Evolutionary conservation across 2,329 filamentous ascomycete genomes (phyloP).

Genomic region (Trichoderma endophyticum): DNA sequence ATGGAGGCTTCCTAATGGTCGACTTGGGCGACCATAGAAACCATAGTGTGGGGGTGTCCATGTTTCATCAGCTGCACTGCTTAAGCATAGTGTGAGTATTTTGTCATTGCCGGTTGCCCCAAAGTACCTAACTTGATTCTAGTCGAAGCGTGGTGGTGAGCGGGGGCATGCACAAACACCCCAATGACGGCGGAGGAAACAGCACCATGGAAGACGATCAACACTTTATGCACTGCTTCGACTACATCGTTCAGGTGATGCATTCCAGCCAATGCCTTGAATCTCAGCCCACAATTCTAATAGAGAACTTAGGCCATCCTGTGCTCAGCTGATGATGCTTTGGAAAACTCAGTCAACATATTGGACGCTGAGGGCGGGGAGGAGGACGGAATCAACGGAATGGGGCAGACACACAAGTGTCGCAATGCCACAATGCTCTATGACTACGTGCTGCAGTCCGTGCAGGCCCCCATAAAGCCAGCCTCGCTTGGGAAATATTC

Average conservation of each 20-base stretch:
- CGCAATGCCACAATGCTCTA: neutral
- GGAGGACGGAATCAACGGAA: neutral
- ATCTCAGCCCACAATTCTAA: neutral
- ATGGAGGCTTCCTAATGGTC: neutral
- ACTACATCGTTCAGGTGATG: neutral
- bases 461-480: neutral
- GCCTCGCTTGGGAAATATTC: neutral
- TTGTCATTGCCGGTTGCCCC: neutral
- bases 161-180: too few relatives aligned
- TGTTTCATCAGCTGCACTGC: conserved; percentile 8
- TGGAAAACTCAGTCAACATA: neutral
- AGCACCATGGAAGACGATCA: neutral
- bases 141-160: too few relatives aligned
- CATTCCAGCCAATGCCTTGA: neutral
- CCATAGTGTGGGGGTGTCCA: conserved; percentile 1
- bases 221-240: conserved; percentile 4
- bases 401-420: neutral
- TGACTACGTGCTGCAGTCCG: neutral
- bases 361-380: neutral
- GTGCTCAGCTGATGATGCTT: neutral
- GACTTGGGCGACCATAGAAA: neutral
- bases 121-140: too few relatives aligned
- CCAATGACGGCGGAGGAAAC: neutral
- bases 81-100: neutral
- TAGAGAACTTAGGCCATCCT: neutral